phyloP scores from a whole-genome alignment of 1,284 basidiomycete species.

The Schizophyllum amplum region DNA sequence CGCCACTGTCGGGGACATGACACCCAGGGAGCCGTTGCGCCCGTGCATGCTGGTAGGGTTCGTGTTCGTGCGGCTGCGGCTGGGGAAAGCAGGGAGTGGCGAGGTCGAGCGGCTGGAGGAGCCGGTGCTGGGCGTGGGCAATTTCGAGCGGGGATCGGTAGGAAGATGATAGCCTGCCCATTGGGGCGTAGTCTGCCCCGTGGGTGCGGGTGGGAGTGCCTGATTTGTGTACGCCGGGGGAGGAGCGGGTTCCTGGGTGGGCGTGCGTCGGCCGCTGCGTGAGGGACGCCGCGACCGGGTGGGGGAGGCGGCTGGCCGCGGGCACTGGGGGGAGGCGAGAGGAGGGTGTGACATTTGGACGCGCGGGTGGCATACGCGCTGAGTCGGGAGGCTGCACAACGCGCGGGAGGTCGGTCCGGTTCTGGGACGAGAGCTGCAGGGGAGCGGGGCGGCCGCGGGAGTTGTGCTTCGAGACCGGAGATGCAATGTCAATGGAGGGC shows the following conservation, averaged over 20 bases:
- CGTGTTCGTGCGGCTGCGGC: slow-evolving; percentile 18
- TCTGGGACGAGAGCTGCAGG: slow-evolving; percentile 45
- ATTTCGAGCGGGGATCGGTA: slow-evolving; percentile 43
- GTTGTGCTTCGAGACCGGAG: slow-evolving; percentile 32
- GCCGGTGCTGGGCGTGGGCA: slow-evolving; percentile 15
- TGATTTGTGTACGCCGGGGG: slow-evolving; percentile 43
- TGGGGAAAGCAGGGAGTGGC: slow-evolving; percentile 39
- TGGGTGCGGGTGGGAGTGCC: slow-evolving; percentile 43
- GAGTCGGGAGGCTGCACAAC: slow-evolving; percentile 51
- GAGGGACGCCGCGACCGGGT: slow-evolving; percentile 24
- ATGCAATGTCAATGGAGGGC: slow-evolving; percentile 18
- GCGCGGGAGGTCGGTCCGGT: slow-evolving; percentile 51
- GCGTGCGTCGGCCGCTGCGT: slow-evolving; percentile 42
- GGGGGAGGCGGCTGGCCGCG: slow-evolving; percentile 55
- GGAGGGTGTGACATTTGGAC: slow-evolving; percentile 32
- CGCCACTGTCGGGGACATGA: slow-evolving; percentile 22
- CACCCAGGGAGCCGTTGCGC: slow-evolving; percentile 42
- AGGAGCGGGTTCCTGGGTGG: slow-evolving; percentile 36
- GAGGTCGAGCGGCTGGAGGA: slow-evolving; percentile 44
- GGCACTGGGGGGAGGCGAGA: slow-evolving; percentile 51
- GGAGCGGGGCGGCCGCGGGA: slow-evolving; percentile 51
- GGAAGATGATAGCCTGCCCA: slow-evolving; percentile 53
- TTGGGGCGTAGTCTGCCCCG: slow-evolving; percentile 28
- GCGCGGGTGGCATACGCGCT: slow-evolving; percentile 28
- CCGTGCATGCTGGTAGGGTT: slow-evolving; percentile 32